phyloP scores from a whole-genome alignment of 2,329 filamentous ascomycete genomes.

The Penicillium sp. region DNA sequence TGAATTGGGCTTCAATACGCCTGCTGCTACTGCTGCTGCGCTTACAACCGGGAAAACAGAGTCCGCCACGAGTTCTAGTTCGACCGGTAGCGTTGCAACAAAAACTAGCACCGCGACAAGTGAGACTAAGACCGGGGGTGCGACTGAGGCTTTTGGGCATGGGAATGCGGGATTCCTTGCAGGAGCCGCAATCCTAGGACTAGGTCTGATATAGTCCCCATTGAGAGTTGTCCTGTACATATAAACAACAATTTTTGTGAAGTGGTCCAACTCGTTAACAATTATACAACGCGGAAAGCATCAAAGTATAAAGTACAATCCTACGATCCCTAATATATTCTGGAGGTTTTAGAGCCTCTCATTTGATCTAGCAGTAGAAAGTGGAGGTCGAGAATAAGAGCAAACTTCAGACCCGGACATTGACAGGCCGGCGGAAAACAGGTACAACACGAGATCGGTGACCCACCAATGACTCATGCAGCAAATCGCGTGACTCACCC shows the following conservation, averaged over 20 bases:
- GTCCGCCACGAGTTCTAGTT: not conserved
- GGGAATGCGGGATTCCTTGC: not conserved
- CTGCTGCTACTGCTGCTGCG: not conserved
- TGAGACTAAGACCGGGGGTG: not conserved
- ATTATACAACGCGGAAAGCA: too few species aligned
- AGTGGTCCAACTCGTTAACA: too few species aligned
- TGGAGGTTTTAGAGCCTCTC: too few species aligned
- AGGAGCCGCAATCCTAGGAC: not conserved
- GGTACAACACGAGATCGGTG: not conserved
- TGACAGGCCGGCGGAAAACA: too few species aligned
- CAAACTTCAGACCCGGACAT: too few species aligned
- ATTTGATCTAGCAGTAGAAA: too few species aligned
- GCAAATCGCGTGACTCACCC: not conserved
- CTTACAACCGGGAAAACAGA: not conserved
- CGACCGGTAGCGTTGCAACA: not conserved
- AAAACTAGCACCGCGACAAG: not conserved
- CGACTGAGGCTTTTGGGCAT: not conserved
- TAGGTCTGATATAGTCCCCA: too few species aligned
- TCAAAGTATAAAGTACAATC: too few species aligned
- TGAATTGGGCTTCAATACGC: not conserved
- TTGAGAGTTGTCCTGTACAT: too few species aligned
- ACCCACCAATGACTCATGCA: not conserved
- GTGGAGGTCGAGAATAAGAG: too few species aligned
- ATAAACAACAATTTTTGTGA: too few species aligned
- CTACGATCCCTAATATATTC: too few species aligned